Evolutionary conservation across 768 basidiomycete genomes (phyloP).

Genomic region (Crepidotus variabilis): DNA sequence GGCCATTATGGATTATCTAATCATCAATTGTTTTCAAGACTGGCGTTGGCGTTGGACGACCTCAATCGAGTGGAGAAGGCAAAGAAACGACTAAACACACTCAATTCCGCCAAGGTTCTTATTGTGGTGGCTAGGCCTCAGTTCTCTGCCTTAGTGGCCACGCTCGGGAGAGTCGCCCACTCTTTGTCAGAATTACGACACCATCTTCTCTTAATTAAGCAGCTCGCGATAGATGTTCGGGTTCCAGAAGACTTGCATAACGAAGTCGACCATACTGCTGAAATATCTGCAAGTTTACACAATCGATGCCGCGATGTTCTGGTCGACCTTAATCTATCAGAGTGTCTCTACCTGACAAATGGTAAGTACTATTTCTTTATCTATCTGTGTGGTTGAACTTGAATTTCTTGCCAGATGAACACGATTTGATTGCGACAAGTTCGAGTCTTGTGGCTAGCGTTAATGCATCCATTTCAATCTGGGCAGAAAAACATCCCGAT

Average conservation of each 20-base stretch:
- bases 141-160: neutral
- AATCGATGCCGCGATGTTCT: neutral
- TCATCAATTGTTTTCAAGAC: neutral
- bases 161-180: neutral
- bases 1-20: neutral
- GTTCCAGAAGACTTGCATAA: constrained; percentile 2
- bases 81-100: neutral
- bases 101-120: neutral
- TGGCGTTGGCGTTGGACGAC: neutral
- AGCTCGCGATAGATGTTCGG: constrained; percentile 1
- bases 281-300: neutral
- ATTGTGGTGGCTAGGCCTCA: neutral
- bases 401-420: constrained; percentile 3
- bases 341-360: constrained; percentile 7
- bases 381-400: neutral
- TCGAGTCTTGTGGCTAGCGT: neutral
- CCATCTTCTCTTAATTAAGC: constrained; percentile 4
- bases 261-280: constrained; percentile 5
- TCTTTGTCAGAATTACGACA: constrained; percentile 12
- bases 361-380: constrained; percentile 1
- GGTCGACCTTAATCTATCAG: neutral
- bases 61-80: neutral
- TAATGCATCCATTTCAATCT: neutral
- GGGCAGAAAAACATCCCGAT: neutral
- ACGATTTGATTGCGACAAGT: neutral